Conservation (phyloP, 179 eudicot genomes). For the Beta lomatogona region DNA sequence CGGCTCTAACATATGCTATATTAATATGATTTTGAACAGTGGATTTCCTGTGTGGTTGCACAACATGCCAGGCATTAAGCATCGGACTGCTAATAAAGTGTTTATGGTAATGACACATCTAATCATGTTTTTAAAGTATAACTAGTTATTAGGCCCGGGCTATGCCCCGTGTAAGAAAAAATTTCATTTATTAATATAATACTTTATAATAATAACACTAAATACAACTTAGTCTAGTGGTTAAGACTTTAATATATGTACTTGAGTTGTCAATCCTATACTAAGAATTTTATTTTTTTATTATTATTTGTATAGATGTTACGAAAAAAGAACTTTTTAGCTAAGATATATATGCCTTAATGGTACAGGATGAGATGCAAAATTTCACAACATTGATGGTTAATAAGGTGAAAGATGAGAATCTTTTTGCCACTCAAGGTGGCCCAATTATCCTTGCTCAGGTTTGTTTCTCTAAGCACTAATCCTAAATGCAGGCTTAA, state of each 20-base stretch:
- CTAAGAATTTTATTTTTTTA: too few species aligned
- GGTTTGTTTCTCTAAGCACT: slow-evolving; percentile 18
- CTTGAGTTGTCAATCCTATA: too few species aligned
- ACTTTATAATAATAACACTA: too few species aligned
- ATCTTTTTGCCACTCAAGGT: slow-evolving; percentile 46
- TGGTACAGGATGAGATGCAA: slow-evolving; percentile 42
- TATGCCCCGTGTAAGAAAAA: too few species aligned
- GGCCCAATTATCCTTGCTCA: slow-evolving; percentile 45
- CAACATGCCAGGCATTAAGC: slow-evolving; percentile 43
- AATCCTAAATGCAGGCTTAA: not conserved
- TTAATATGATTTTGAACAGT: slow-evolving; percentile 5
- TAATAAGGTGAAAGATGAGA: slow-evolving; percentile 38
- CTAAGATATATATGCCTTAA: not conserved
- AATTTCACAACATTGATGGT: slow-evolving; percentile 42
- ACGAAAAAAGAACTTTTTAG: not conserved
- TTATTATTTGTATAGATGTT: too few species aligned
- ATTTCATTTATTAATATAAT: too few species aligned
- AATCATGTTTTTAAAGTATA: too few species aligned
- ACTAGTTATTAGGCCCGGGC: too few species aligned
- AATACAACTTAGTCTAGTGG: too few species aligned
- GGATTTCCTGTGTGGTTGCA: slow-evolving; percentile 49
- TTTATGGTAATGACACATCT: slow-evolving; percentile 30
- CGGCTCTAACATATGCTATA: too few species aligned
- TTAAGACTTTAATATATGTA: too few species aligned
- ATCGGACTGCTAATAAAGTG: slow-evolving; percentile 36